These are phyloP conservation scores for Macrocystidia cucumis DNA, from an alignment of 1,284 basidiomycete species.

Conservation along the genomic window DNA sequence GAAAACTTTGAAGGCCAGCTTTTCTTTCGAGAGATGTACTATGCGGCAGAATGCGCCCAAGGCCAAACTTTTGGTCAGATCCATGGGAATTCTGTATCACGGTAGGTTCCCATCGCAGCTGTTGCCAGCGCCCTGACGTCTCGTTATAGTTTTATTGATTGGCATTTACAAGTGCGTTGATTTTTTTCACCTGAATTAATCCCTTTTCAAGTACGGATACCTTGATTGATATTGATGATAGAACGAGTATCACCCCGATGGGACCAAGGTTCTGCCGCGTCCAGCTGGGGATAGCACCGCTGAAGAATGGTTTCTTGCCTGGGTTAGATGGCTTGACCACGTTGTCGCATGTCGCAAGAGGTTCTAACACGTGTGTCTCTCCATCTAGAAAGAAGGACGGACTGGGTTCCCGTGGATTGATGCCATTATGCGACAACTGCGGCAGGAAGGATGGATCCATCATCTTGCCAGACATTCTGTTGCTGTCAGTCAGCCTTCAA, in stretches of 20 bases:
- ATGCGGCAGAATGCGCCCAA: slow-evolving; percentile 11
- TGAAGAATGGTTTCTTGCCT: slow-evolving; percentile 10
- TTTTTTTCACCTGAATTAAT: slow-evolving; percentile 7
- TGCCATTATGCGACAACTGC: slow-evolving; percentile 38
- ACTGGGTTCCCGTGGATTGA: slow-evolving; percentile 43
- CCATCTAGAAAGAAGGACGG: slow-evolving; percentile 22
- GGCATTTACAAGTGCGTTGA: slow-evolving; percentile 12
- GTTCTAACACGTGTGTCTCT: slow-evolving; percentile 1
- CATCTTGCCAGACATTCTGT: slow-evolving; percentile 42
- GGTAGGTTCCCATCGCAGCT: slow-evolving; percentile 8
- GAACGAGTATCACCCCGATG: slow-evolving; percentile 11
- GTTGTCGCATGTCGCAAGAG: neutral
- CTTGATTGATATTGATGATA: slow-evolving; percentile 7
- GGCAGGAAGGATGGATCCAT: slow-evolving; percentile 37
- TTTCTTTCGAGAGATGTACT: slow-evolving; percentile 12
- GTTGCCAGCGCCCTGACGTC: neutral
- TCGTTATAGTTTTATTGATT: slow-evolving; percentile 13
- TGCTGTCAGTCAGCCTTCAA: slow-evolving; percentile 22
- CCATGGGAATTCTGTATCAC: slow-evolving; percentile 19
- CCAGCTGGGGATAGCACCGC: slow-evolving; percentile 10
- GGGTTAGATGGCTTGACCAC: slow-evolving; percentile 7
- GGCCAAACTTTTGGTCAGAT: slow-evolving; percentile 13
- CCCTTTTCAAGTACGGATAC: too few species aligned
- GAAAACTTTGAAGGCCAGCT: slow-evolving; percentile 14
- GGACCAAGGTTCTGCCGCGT: slow-evolving; percentile 9